A percentile compares a stretch with the other conserved stretches of the same genome.
Conservation (phyloP, 331 rosid genomes). For the Ulmus americana region DNA sequence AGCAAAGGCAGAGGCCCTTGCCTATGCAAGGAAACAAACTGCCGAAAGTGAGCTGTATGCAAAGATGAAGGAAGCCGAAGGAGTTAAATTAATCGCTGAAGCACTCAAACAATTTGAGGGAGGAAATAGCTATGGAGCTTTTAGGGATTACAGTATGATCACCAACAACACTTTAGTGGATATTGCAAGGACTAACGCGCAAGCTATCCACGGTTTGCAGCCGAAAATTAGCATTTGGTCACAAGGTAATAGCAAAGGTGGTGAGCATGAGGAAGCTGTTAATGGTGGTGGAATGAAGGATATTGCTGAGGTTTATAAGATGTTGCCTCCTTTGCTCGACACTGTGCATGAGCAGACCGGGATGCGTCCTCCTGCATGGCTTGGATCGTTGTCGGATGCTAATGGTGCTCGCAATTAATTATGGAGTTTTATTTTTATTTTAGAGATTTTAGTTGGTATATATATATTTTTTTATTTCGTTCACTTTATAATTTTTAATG, state of each 20-base stretch:
- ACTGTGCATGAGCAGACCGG: constrained; percentile 60
- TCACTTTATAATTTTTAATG: too few species aligned
- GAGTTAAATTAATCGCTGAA: constrained; percentile 31
- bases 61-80: constrained; percentile 51
- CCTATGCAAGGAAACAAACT: constrained; percentile 31
- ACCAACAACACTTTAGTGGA: constrained; percentile 38
- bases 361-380: constrained; percentile 53
- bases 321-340: constrained; percentile 49
- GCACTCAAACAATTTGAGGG: constrained; percentile 41
- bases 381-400: constrained; percentile 20
- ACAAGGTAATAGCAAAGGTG: constrained; percentile 15
- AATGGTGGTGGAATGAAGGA: constrained; percentile 35
- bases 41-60: constrained; percentile 45
- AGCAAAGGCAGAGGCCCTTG: constrained; percentile 33
- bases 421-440: too few species aligned
- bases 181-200: constrained; percentile 45
- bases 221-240: constrained; percentile 55
- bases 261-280: background rate
- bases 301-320: constrained; percentile 41
- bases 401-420: too few species aligned
- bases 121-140: constrained; percentile 34
- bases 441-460: too few species aligned
- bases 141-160: constrained; percentile 49
- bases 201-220: constrained; percentile 41
- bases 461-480: too few species aligned